These are phyloP conservation scores for Nasturtium officinale DNA, from an alignment of 345 rosid species.

Conservation along the genomic window DNA sequence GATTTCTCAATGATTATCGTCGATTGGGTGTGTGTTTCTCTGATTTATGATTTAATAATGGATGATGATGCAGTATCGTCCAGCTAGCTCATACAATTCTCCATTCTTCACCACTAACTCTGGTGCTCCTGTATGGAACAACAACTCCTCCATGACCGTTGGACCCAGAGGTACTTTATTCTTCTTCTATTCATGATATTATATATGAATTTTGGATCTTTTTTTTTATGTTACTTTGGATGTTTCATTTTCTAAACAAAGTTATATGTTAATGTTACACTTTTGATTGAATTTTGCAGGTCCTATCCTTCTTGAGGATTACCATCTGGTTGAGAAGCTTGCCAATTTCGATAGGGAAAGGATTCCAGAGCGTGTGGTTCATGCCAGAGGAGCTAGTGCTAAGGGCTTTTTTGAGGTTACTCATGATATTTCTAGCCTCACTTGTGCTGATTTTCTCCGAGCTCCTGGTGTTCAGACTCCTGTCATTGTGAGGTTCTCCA, in stretches of 20 bases:
- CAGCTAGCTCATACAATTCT: slow-evolving; percentile 47
- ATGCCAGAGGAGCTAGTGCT: slow-evolving; percentile 94
- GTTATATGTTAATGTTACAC: neutral
- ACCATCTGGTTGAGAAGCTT: slow-evolving; percentile 85
- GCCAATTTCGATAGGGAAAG: slow-evolving; percentile 85
- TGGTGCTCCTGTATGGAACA: slow-evolving; percentile 54
- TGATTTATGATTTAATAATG: neutral
- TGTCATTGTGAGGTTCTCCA: slow-evolving; percentile 85
- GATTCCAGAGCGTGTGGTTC: slow-evolving; percentile 94
- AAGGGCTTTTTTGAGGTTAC: slow-evolving; percentile 94
- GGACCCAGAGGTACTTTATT: slow-evolving; percentile 42
- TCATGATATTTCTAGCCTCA: slow-evolving; percentile 68
- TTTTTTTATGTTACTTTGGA: neutral
- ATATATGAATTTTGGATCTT: neutral
- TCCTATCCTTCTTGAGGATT: slow-evolving; percentile 92
- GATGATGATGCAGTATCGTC: slow-evolving; percentile 42
- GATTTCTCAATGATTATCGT: neutral
- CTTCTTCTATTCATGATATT: neutral
- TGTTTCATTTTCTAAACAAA: neutral
- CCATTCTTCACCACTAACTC: slow-evolving; percentile 50
- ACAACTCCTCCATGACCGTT: slow-evolving; percentile 49
- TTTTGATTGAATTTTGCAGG: slow-evolving; percentile 46
- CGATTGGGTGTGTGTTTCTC: neutral
- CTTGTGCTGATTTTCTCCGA: slow-evolving; percentile 87
- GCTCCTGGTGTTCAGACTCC: slow-evolving; percentile 94